phyloP scores from a whole-genome alignment of 441 rosid species.

The Macaranga tanarius region DNA sequence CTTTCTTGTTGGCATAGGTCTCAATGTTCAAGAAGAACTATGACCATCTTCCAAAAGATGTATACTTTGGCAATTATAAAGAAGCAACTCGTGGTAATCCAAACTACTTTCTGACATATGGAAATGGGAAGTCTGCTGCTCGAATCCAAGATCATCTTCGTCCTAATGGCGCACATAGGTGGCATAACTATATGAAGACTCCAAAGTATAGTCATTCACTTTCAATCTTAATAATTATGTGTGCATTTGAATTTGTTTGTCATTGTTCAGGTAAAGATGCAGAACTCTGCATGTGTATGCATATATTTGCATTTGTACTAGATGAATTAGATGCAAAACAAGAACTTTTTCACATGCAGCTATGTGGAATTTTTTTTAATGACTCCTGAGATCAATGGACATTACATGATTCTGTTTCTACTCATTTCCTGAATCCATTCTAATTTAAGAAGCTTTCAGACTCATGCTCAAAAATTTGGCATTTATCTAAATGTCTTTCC shows the following conservation, averaged over 20 bases:
- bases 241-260: not conserved
- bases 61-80: conserved; percentile 77
- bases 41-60: conserved; percentile 84
- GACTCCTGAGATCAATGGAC: not conserved
- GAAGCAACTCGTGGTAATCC: conserved; percentile 88
- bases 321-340: not conserved
- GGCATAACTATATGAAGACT: conserved; percentile 84
- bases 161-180: conserved; percentile 95
- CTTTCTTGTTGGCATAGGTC: conserved; percentile 45
- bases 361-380: not conserved
- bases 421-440: not conserved
- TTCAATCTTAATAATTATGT: not conserved
- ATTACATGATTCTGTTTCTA: not conserved
- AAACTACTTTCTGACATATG: conserved; percentile 83
- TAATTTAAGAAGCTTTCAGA: not conserved
- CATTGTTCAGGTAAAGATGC: not conserved
- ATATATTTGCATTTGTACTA: not conserved
- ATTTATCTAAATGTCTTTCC: conserved; percentile 8
- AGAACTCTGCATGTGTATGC: not conserved
- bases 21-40: conserved; percentile 91
- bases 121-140: conserved; percentile 94
- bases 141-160: conserved; percentile 86
- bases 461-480: conserved; percentile 10
- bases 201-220: conserved; percentile 52
- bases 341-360: not conserved